These are phyloP conservation scores for Xerocomus cyaneibrunnescens DNA, from an alignment of 1,284 basidiomycete genomes.

Conservation along the genomic window DNA sequence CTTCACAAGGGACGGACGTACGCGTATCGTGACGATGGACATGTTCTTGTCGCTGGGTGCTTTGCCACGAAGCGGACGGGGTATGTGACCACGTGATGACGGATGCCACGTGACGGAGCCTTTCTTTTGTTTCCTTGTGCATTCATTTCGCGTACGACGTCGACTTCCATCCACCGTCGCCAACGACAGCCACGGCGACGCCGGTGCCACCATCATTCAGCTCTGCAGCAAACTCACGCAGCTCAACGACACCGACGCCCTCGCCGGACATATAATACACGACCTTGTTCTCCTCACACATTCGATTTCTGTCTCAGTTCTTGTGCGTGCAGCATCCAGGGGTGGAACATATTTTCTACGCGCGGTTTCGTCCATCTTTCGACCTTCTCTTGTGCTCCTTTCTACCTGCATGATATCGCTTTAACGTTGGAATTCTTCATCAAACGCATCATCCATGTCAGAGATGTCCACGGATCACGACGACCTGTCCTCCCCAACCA, in stretches of 20 bases:
- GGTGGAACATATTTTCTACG: slow-evolving; percentile 10
- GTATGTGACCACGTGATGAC: slow-evolving; percentile 15
- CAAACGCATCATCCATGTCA: slow-evolving; percentile 18
- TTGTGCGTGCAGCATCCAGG: slow-evolving; percentile 9
- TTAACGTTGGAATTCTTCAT: slow-evolving; percentile 10
- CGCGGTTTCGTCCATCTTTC: slow-evolving; percentile 5
- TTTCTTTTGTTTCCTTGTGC: slow-evolving; percentile 21
- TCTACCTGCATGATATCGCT: slow-evolving; percentile 22
- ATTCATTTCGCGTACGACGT: slow-evolving; percentile 22
- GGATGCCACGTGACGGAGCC: slow-evolving; percentile 9
- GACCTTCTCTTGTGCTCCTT: not conserved
- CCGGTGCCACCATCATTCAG: not conserved
- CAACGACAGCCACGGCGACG: slow-evolving; percentile 14
- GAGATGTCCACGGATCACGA: slow-evolving; percentile 31
- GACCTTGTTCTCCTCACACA: slow-evolving; percentile 1
- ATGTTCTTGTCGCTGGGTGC: slow-evolving; percentile 29
- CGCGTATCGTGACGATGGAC: slow-evolving; percentile 72
- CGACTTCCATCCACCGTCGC: slow-evolving; percentile 7
- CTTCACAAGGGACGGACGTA: slow-evolving; percentile 21
- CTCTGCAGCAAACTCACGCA: not conserved
- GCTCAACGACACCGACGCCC: not conserved
- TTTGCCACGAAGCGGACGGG: not conserved
- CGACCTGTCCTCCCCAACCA: slow-evolving; percentile 16
- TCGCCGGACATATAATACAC: not conserved
- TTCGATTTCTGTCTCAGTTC: slow-evolving; percentile 10